phyloP scores from a whole-genome alignment of 2,329 filamentous ascomycete genomes.

The Triangularia verruculosa region DNA sequence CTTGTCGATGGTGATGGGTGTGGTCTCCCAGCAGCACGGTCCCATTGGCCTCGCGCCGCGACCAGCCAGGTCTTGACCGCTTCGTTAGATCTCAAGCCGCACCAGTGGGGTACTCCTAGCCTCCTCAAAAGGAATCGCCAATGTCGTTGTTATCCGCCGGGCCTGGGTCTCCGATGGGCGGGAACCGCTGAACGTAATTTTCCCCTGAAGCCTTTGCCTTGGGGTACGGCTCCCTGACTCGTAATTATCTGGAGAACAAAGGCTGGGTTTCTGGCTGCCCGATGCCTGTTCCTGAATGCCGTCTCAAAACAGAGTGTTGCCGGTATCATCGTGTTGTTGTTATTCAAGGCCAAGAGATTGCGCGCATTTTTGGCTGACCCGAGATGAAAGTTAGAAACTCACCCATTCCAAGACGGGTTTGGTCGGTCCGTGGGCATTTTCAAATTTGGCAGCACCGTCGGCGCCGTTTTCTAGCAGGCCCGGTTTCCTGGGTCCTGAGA shows the following conservation, averaged over 20 bases:
- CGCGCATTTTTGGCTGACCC: constrained; percentile 7
- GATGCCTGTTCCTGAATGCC: constrained; percentile 9
- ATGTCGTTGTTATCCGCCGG: constrained; percentile 1
- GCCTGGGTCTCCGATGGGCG: constrained; percentile 22
- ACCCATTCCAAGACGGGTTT: constrained; percentile 6
- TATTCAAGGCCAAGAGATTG: constrained; percentile 1
- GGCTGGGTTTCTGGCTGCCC: background rate
- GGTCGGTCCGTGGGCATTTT: constrained; percentile 10
- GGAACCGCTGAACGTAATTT: background rate
- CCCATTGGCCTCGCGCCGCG: constrained; percentile 10
- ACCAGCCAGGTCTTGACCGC: constrained; percentile 7
- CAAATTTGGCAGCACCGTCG: background rate
- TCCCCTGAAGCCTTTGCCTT: background rate
- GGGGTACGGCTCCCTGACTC: constrained; percentile 13
- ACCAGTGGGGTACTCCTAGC: constrained; percentile 17
- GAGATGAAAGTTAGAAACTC: constrained; percentile 7
- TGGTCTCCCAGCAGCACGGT: constrained; percentile 20
- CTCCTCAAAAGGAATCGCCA: background rate
- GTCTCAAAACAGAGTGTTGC: background rate
- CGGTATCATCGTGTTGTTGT: background rate
- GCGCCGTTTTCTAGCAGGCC: background rate
- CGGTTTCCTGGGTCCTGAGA: background rate
- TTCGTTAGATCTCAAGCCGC: constrained; percentile 9
- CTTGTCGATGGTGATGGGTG: background rate
- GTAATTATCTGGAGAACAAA: constrained; percentile 4